Conservation (phyloP, 2,329 filamentous ascomycete species). For the Annulohypoxylon truncatum region DNA sequence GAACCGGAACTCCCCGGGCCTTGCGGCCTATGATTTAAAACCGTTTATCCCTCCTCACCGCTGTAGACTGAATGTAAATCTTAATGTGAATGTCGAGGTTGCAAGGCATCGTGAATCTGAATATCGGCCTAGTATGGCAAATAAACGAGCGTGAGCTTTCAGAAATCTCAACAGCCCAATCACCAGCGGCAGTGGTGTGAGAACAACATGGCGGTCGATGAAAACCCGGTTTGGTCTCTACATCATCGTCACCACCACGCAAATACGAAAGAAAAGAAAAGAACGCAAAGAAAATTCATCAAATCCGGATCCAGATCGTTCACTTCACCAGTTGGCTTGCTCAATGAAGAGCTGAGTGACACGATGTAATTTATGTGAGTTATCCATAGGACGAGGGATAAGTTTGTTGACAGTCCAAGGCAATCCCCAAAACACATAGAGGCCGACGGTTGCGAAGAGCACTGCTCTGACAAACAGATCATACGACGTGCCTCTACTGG, state of each 20-base stretch:
- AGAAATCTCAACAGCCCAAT: slow-evolving; percentile 2
- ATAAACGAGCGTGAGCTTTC: slow-evolving; percentile 1
- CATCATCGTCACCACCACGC: not conserved
- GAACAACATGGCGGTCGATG: not conserved
- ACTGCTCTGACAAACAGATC: slow-evolving; percentile 22
- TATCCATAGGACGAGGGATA: slow-evolving; percentile 14
- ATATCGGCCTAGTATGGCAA: slow-evolving; percentile 1
- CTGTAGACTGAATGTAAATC: not conserved
- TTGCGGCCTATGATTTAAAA: not conserved
- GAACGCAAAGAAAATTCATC: not conserved
- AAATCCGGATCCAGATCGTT: not conserved
- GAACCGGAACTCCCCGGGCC: not conserved
- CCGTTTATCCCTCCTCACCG: not conserved
- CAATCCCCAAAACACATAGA: slow-evolving; percentile 22
- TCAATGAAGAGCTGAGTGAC: slow-evolving; percentile 22
- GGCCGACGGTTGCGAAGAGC: slow-evolving; percentile 22
- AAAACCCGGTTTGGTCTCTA: not conserved
- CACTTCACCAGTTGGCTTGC: slow-evolving; percentile 12
- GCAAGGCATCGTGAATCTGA: slow-evolving; percentile 3
- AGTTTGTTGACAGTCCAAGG: slow-evolving; percentile 14
- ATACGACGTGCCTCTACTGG: slow-evolving; percentile 21
- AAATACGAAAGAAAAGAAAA: slow-evolving; percentile 8
- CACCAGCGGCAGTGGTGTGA: not conserved
- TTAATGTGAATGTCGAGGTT: not conserved
- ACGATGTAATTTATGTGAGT: slow-evolving; percentile 27